Conservation (phyloP, 2,329 filamentous ascomycete species). For the Penicillium janthinellum region DNA sequence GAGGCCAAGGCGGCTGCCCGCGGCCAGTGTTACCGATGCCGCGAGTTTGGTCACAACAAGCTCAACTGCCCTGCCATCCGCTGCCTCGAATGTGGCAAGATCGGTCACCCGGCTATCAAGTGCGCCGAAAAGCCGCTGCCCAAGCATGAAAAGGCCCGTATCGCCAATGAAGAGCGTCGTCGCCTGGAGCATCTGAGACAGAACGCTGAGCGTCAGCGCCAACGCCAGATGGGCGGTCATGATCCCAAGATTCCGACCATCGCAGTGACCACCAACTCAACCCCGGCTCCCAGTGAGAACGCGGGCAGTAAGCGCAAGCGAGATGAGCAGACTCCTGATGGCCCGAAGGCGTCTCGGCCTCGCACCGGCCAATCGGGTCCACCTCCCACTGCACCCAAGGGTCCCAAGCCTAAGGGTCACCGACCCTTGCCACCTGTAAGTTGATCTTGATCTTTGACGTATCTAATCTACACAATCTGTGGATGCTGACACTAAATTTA, state of each 20-base stretch:
- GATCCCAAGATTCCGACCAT: slow-evolving; percentile 48
- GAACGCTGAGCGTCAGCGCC: slow-evolving; percentile 41
- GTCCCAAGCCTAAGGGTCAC: slow-evolving; percentile 25
- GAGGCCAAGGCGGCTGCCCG: slow-evolving; percentile 42
- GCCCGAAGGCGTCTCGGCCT: slow-evolving; percentile 30
- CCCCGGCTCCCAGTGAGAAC: slow-evolving; percentile 18
- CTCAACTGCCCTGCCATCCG: slow-evolving; percentile 43
- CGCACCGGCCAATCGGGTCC: slow-evolving; percentile 29
- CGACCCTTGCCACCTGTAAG: slow-evolving; percentile 22
- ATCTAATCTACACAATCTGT: slow-evolving; percentile 15
- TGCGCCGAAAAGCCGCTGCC: slow-evolving; percentile 42
- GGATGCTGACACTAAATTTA: slow-evolving; percentile 28
- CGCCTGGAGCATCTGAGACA: slow-evolving; percentile 38
- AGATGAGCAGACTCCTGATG: slow-evolving; percentile 27
- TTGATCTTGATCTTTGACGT: neutral
- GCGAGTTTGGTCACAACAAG: slow-evolving; percentile 41
- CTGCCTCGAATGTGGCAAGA: slow-evolving; percentile 48
- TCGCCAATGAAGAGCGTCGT: slow-evolving; percentile 42
- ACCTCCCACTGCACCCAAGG: slow-evolving; percentile 31
- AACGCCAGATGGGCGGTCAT: slow-evolving; percentile 48
- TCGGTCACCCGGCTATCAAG: slow-evolving; percentile 42
- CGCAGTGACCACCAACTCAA: slow-evolving; percentile 30
- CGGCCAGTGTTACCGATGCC: slow-evolving; percentile 48
- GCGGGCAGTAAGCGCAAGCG: slow-evolving; percentile 38
- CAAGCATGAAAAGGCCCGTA: slow-evolving; percentile 38